Evolutionary conservation across 305 asterid genomes (phyloP).

Genomic region (Solanum hybrid): DNA sequence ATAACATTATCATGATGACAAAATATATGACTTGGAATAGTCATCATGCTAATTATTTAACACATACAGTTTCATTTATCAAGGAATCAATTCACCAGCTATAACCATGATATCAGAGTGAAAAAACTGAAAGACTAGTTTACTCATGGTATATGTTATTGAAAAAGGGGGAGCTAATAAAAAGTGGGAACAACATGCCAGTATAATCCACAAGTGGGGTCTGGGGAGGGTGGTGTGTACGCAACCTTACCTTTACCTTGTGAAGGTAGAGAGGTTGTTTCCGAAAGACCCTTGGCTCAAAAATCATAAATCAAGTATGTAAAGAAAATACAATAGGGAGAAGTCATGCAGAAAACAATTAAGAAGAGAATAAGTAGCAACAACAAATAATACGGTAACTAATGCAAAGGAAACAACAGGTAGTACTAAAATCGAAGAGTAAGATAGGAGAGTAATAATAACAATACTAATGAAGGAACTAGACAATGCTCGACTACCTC

Average conservation of each 20-base stretch:
- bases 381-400: background rate
- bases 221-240: background rate
- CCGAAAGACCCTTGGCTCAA: background rate
- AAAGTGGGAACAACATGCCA: background rate
- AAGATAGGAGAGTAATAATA: background rate
- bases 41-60: background rate
- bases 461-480: background rate
- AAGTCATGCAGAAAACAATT: background rate
- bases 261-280: background rate
- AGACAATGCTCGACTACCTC: background rate
- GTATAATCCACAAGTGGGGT: background rate
- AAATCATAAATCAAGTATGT: background rate
- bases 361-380: background rate
- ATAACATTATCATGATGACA: background rate
- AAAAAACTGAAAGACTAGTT: background rate
- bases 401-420: background rate
- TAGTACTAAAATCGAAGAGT: background rate
- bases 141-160: background rate
- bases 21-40: background rate
- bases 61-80: background rate
- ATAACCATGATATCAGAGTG: background rate
- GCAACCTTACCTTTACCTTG: background rate
- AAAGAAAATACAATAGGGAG: background rate
- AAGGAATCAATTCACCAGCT: background rate
- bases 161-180: background rate